Conservation (phyloP, 306 rosid genomes). For the Cucurbita pepo region DNA sequence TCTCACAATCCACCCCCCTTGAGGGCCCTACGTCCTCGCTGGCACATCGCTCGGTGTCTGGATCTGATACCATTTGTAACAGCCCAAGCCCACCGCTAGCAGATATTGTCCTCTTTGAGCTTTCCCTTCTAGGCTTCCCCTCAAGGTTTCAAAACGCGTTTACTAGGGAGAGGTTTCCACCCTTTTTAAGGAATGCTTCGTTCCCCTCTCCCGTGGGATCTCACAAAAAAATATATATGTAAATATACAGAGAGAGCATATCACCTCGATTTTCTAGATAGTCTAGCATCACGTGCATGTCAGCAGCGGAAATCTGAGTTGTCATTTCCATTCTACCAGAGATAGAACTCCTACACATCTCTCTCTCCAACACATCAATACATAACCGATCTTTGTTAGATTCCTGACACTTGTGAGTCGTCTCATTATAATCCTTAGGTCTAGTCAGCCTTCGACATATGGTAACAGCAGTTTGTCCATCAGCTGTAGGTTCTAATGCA, state of each 20-base stretch:
- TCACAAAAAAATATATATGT: background rate
- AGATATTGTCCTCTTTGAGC: too few relatives aligned
- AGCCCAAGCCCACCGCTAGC: too few relatives aligned
- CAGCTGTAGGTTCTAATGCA: slow-evolving; percentile 40
- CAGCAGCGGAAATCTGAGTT: slow-evolving; percentile 36
- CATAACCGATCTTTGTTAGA: slow-evolving; percentile 75
- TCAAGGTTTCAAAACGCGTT: too few relatives aligned
- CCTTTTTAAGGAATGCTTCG: too few relatives aligned
- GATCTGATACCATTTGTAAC: too few relatives aligned
- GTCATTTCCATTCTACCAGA: slow-evolving; percentile 23
- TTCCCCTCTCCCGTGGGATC: too few relatives aligned
- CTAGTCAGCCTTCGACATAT: slow-evolving; percentile 81
- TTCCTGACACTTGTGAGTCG: slow-evolving; percentile 35
- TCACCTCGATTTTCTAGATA: slow-evolving; percentile 82
- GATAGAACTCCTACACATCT: slow-evolving; percentile 50
- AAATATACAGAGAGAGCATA: background rate
- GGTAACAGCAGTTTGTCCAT: slow-evolving; percentile 72
- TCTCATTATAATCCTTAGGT: slow-evolving; percentile 47
- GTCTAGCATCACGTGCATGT: slow-evolving; percentile 44
- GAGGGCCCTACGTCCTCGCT: too few relatives aligned
- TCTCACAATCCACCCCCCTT: too few relatives aligned
- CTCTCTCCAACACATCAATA: slow-evolving; percentile 74
- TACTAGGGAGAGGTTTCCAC: too few relatives aligned
- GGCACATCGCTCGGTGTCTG: too few relatives aligned
- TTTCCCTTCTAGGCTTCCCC: too few relatives aligned